Evolutionary conservation across 2,329 filamentous ascomycete genomes (phyloP).

Genomic region (Fusarium pseudoanthophilum): DNA sequence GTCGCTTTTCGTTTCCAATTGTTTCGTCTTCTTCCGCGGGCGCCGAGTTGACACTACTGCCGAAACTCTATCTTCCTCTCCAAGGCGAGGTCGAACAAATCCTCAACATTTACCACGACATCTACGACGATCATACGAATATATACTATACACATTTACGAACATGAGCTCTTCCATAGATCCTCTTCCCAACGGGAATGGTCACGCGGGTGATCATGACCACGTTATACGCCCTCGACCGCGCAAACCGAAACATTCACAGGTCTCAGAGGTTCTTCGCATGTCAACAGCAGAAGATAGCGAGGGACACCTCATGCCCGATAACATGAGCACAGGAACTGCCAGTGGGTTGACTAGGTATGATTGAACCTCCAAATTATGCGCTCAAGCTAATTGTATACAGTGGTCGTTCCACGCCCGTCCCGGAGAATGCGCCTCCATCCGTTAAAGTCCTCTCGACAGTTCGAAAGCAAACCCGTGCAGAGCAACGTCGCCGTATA

Average conservation of each 20-base stretch:
- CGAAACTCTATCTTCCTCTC: background rate
- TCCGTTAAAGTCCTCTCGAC: constrained; percentile 87
- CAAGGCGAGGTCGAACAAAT: constrained; percentile 10
- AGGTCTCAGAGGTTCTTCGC: constrained; percentile 57
- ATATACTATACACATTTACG: background rate
- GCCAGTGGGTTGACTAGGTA: constrained; percentile 60
- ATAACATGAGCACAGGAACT: constrained; percentile 46
- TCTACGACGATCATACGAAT: background rate
- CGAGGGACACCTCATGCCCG: constrained; percentile 50
- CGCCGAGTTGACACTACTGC: constrained; percentile 1
- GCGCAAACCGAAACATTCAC: constrained; percentile 61
- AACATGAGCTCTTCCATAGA: constrained; percentile 48
- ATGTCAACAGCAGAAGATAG: constrained; percentile 48
- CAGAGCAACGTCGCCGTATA: constrained; percentile 81
- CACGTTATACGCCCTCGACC: constrained; percentile 61
- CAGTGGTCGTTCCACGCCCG: constrained; percentile 84
- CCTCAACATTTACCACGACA: constrained; percentile 14
- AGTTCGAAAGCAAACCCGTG: constrained; percentile 84
- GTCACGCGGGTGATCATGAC: constrained; percentile 48
- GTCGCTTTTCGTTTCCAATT: background rate
- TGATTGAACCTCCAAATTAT: background rate
- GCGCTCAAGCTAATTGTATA: constrained; percentile 7
- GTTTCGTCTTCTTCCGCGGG: constrained; percentile 7
- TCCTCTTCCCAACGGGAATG: constrained; percentile 44
- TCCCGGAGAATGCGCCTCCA: constrained; percentile 91